Evolutionary conservation across 176 grass and related monocot genomes (phyloP).

Genomic region (Dactylis glomerata): DNA sequence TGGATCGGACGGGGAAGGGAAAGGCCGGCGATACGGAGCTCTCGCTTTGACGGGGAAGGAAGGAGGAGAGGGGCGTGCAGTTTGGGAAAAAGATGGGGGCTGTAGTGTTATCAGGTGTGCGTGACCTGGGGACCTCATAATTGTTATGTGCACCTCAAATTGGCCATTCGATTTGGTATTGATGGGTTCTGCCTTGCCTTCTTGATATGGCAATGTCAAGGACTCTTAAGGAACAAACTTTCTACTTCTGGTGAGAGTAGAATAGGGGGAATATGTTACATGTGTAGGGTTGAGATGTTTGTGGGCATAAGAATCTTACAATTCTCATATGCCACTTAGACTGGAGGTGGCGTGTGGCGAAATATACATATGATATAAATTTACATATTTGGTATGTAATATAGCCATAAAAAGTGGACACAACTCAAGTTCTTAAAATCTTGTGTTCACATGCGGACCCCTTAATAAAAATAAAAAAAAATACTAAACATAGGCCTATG

Average conservation of each 20-base stretch:
- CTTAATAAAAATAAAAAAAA: no score
- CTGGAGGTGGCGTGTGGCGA: no score
- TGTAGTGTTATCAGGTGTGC: conserved; percentile 26
- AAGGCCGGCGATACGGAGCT: conserved; percentile 41
- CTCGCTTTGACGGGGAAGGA: conserved; percentile 26
- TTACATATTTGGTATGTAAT: no score
- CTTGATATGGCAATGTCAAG: background rate
- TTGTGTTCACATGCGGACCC: no score
- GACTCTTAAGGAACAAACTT: background rate
- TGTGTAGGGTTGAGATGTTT: background rate
- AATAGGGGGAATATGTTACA: background rate
- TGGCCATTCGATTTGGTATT: background rate
- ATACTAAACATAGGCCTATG: no score
- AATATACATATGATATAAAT: no score
- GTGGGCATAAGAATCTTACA: no score
- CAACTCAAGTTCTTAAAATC: no score
- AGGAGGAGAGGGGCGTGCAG: conserved; percentile 4
- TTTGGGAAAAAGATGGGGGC: background rate
- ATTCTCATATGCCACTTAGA: no score
- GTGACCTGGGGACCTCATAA: background rate
- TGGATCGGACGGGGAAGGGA: conserved; percentile 43
- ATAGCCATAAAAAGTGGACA: no score
- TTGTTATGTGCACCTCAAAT: background rate
- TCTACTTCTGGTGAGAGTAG: background rate
- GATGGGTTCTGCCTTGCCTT: background rate